Evolutionary conservation across 768 basidiomycete genomes (phyloP).

Genomic region (Ramaria rubella): DNA sequence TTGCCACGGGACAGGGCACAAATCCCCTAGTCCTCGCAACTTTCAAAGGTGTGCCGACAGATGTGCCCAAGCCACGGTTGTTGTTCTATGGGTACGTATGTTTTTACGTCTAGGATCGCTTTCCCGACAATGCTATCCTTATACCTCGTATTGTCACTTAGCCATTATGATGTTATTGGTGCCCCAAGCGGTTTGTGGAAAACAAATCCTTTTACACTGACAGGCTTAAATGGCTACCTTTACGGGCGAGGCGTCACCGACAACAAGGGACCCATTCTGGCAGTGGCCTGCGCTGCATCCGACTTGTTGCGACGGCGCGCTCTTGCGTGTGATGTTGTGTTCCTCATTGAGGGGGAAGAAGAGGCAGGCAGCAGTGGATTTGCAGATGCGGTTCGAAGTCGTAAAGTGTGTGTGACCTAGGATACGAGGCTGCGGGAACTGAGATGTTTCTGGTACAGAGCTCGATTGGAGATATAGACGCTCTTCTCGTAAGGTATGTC

Average conservation of each 20-base stretch:
- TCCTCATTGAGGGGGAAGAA: conserved; percentile 94
- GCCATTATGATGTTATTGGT: conserved; percentile 95
- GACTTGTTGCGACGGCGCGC: conserved; percentile 64
- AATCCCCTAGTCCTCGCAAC: conserved; percentile 89
- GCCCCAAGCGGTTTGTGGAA: conserved; percentile 72
- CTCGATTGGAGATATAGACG: conserved; percentile 79
- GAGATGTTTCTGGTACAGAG: conserved; percentile 40
- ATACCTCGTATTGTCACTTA: conserved; percentile 23
- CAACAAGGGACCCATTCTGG: conserved; percentile 93
- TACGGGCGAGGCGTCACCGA: conserved; percentile 91
- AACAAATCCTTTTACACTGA: conserved; percentile 76
- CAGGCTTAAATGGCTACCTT: conserved; percentile 80
- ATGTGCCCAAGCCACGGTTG: conserved; percentile 46
- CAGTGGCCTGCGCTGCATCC: conserved; percentile 84
- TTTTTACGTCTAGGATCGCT: not conserved
- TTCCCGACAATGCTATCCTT: not conserved
- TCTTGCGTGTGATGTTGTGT: conserved; percentile 80
- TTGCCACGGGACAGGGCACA: conserved; percentile 66
- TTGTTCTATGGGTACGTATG: conserved; percentile 78
- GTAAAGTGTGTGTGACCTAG: conserved; percentile 50
- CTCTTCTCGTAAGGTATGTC: conserved; percentile 74
- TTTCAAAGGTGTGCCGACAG: conserved; percentile 55
- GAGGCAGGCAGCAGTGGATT: conserved; percentile 92
- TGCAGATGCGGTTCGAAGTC: conserved; percentile 58
- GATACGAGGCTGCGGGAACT: not conserved